Evolutionary conservation across 2,329 filamentous ascomycete genomes (phyloP), one percentile per base, ranked within the genome.

Genomic region (Beauveria varroae): DNA sequence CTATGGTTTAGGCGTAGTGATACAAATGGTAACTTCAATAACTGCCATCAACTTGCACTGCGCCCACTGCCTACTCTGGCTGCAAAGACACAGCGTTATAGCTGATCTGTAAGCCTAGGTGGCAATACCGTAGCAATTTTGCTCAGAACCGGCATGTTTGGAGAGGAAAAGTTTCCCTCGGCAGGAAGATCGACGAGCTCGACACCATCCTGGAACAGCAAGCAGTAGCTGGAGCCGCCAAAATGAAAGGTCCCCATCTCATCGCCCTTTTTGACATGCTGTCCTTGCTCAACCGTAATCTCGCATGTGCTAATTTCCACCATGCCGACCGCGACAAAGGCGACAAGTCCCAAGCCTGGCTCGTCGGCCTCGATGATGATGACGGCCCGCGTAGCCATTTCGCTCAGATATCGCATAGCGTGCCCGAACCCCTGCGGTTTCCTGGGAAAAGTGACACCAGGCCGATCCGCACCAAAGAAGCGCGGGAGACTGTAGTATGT

Each of bases 181-280:
- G 28, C 7, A 14, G 76, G 76, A 41, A 78, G 72, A 0, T 69
- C 76, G 2, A 75, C 70, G 0, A 85, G 63, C 59, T 78, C 74
- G 37, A 87, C 81, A 0, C 76, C 80, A 64, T 81, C 78, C 28
- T 82, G 73, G 74, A 91, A 91, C 3, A 92, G 68, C 66, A 91
- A 68, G 66, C 86, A 89, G 69, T 90, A 85, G 1, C 84, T 85
- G 7, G 82, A 87, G 0, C 89, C 89, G n/a, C 89, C 89, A 69
- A 87, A 91, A 69, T 92, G 89, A 73, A 92, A 92, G 87, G 90
- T 91, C 47, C 89, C 89, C 44, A 86, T 77, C 74, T 91, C 76
- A 5, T 91, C 82, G 1, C 89, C 89, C 77, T 91, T 91, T 57
- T 77, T 77, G 18, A 92, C 69, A 57, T 80, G 78, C 69, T 91